Evolutionary conservation across 495 filamentous ascomycete species (phyloP).

Genomic region (Penicillium bialowiezense): DNA sequence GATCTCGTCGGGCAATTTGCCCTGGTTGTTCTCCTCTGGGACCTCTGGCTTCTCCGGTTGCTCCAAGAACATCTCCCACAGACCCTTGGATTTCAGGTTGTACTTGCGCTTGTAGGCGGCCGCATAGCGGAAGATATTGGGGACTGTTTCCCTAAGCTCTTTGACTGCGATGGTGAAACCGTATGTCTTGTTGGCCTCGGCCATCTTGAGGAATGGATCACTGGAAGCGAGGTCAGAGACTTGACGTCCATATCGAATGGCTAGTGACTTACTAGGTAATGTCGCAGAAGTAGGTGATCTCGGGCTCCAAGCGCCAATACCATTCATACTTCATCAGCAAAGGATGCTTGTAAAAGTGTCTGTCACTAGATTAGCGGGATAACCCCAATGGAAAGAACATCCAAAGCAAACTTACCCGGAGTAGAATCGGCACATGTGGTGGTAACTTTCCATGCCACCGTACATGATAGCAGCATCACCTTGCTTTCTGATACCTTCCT

Average conservation of each 20-base stretch:
- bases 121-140: constrained; percentile 99
- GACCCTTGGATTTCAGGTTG: constrained; percentile 83
- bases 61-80: constrained; percentile 99
- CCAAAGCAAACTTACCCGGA: constrained; percentile 65
- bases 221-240: constrained; percentile 46
- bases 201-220: constrained; percentile 95
- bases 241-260: neutral
- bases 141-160: constrained; percentile 95
- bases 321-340: constrained; percentile 96
- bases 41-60: constrained; percentile 55
- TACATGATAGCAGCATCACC: constrained; percentile 99
- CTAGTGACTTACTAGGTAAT: constrained; percentile 84
- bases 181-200: constrained; percentile 91
- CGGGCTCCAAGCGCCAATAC: constrained; percentile 99
- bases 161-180: constrained; percentile 99
- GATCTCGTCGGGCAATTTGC: constrained; percentile 77
- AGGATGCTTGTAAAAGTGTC: constrained; percentile 97
- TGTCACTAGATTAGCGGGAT: constrained; percentile 31
- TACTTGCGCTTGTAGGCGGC: constrained; percentile 96
- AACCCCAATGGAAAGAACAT: constrained; percentile 7
- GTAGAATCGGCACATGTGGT: constrained; percentile 98
- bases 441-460: constrained; percentile 98
- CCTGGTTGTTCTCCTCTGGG: constrained; percentile 65
- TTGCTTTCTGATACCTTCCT: constrained; percentile 93
- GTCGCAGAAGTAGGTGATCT: constrained; percentile 99